Evolutionary conservation across 345 rosid genomes (phyloP).

Genomic region (Lepidium africanum): DNA sequence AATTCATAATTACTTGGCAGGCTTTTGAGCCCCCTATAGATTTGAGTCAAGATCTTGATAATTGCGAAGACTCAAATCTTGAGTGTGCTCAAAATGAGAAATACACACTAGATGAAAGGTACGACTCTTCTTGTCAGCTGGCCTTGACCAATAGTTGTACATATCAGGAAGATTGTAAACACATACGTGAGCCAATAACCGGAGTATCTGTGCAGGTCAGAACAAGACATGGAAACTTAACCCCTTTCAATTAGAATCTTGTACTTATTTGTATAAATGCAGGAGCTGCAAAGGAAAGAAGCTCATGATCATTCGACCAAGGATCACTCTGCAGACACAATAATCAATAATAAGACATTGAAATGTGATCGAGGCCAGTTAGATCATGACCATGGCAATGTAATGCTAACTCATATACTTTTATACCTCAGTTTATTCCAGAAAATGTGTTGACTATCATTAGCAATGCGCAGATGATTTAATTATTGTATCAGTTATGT

Average conservation of each 20-base stretch:
- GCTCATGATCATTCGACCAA: constrained; percentile 19
- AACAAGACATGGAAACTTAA: constrained; percentile 2
- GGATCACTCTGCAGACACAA: constrained; percentile 24
- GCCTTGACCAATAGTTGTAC: constrained; percentile 36
- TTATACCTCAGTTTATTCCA: neutral
- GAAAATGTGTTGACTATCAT: neutral
- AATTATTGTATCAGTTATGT: neutral
- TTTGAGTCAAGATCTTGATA: constrained; percentile 69
- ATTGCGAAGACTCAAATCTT: constrained; percentile 35
- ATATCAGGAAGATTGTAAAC: constrained; percentile 25
- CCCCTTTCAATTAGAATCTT: neutral
- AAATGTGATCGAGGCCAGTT: constrained; percentile 31
- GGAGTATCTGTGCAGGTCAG: constrained; percentile 31
- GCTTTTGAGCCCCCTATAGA: constrained; percentile 97
- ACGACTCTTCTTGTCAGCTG: constrained; percentile 35
- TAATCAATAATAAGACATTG: constrained; percentile 11
- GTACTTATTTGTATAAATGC: constrained; percentile 42
- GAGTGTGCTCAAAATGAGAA: constrained; percentile 39
- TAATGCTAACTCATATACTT: constrained; percentile 31
- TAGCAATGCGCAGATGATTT: neutral
- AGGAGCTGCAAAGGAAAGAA: constrained; percentile 48
- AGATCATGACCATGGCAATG: constrained; percentile 46
- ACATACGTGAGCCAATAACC: constrained; percentile 15
- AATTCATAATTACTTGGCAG: constrained; percentile 39
- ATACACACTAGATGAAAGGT: constrained; percentile 37